These are phyloP conservation scores for Fusarium abutilonis DNA, from an alignment of 2,329 filamentous ascomycete genomes.

Conservation along the genomic window DNA sequence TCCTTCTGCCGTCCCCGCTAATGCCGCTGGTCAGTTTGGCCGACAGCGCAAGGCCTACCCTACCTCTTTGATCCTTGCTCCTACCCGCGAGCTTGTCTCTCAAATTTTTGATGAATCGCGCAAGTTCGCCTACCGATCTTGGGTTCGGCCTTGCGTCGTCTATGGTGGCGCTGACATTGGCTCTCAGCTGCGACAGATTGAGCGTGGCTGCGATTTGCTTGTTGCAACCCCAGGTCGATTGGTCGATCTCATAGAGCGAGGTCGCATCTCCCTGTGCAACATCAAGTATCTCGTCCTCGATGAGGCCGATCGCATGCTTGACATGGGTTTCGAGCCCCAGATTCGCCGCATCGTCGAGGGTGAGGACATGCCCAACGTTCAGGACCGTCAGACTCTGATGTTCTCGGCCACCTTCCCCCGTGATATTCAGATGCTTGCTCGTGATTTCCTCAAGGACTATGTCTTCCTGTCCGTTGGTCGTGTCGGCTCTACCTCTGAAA, in stretches of 20 bases:
- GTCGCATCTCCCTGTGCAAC: conserved; percentile 95
- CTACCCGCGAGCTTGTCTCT: conserved; percentile 97
- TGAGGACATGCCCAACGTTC: conserved; percentile 92
- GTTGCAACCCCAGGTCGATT: conserved; percentile 97
- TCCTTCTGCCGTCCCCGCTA: conserved; percentile 74
- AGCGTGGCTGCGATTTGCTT: conserved; percentile 94
- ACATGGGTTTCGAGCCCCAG: conserved; percentile 99
- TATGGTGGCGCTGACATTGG: conserved; percentile 99
- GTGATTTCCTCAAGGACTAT: conserved; percentile 99
- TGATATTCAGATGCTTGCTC: conserved; percentile 98
- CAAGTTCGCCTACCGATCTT: conserved; percentile 98
- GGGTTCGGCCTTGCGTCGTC: conserved; percentile 97
- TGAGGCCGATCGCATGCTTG: conserved; percentile 99
- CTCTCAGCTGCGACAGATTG: conserved; percentile 96
- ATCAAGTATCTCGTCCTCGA: conserved; percentile 99
- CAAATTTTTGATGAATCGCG: conserved; percentile 98
- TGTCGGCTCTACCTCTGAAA: conserved; percentile 99
- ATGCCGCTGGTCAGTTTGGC: conserved; percentile 76
- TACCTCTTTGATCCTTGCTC: conserved; percentile 93
- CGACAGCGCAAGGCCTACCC: conserved; percentile 98
- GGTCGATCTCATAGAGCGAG: conserved; percentile 97
- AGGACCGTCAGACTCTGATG: conserved; percentile 96
- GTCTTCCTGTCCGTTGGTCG: conserved; percentile 98
- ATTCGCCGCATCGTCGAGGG: conserved; percentile 98
- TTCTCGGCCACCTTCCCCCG: conserved; percentile 99